Base-by-base conservation (phyloP, 2,329 filamentous ascomycete genomes). In the Pestalotiopsis sp. region DNA sequence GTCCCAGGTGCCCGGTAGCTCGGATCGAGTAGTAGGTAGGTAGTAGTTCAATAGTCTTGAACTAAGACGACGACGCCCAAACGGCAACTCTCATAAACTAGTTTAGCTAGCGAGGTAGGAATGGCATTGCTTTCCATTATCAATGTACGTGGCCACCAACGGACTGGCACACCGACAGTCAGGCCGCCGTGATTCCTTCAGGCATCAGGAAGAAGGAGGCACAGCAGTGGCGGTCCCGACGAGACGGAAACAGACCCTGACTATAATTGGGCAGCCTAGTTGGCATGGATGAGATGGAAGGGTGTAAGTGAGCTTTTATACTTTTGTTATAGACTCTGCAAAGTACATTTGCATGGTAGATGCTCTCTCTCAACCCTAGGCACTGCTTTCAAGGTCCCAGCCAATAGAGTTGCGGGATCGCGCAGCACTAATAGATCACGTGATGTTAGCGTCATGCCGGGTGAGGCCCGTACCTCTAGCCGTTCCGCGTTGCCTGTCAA, bases 401-500 rank as follows among this genome's bases (percentile, higher is more conserved):
- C 59, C 59, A 62, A 62, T 62, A 36, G 57, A 27, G 36, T n/a
- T 39, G n/a, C 61, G 61, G 27, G 36, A 62, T 3, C 3, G 38
- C 59, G 61, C 38, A 64, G 61, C 61, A 39, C 17, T 64, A 52
- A 39, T 49, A 14, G 13, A 23, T 64, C 61, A 64, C 61, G 61
- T 64, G 61, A 64, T 20, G n/a, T 36, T 49, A 64, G 38, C 20
- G n/a, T 45, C n/a, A 64, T 64, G 61, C 61, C 38, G 61, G 59
- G 59, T 62, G 39, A 64, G 61, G 61, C 38, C 61, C 61, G 61
- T 64, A 64, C 59, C 59, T 62, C 36, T 38, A 39, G 36, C 61
- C 14, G 20, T 64, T 31, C 61, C 61, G 61, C 61, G 59, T 39
- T 27, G 25, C 27, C 61, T 23, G 36, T 23, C n/a, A 41, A 23